A percentile compares a stretch with the other conserved stretches of the same genome.
These are phyloP conservation scores for Euphorbia schlechtendalii DNA, from an alignment of 441 rosid genomes.

Conservation along the genomic window DNA sequence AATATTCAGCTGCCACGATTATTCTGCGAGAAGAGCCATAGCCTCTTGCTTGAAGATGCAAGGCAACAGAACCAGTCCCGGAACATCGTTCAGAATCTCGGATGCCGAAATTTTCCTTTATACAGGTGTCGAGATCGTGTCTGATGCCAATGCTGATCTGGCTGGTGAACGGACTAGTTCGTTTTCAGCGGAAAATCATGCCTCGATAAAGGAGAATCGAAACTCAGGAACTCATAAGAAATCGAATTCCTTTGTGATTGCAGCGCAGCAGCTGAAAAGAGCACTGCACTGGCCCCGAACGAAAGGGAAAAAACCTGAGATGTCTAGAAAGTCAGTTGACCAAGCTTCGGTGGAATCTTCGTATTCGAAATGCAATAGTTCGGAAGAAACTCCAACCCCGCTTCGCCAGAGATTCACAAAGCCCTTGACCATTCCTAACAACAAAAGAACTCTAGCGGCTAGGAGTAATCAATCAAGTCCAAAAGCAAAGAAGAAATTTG, in stretches of 20 bases:
- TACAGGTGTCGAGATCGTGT: slow-evolving; percentile 45
- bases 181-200: slow-evolving; percentile 40
- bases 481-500: slow-evolving; percentile 69
- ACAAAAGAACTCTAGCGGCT: slow-evolving; percentile 71
- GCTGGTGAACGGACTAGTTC: slow-evolving; percentile 40
- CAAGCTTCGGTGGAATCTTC: slow-evolving; percentile 24
- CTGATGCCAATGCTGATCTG: slow-evolving; percentile 36
- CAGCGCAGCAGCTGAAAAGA: slow-evolving; percentile 57
- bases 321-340: slow-evolving; percentile 29
- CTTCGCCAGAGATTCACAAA: slow-evolving; percentile 70
- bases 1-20: slow-evolving; percentile 57
- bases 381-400: slow-evolving; percentile 57
- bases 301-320: slow-evolving; percentile 40
- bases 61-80: slow-evolving; percentile 70
- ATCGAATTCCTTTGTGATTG: slow-evolving; percentile 39
- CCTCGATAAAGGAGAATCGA: slow-evolving; percentile 37
- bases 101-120: slow-evolving; percentile 72
- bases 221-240: slow-evolving; percentile 32
- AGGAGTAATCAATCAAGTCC: slow-evolving; percentile 83
- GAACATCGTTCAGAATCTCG: slow-evolving; percentile 65
- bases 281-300: slow-evolving; percentile 60
- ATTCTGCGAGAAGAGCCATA: slow-evolving; percentile 59
- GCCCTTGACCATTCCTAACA: slow-evolving; percentile 36
- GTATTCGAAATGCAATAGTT: slow-evolving; percentile 24
- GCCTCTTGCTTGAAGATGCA: slow-evolving; percentile 73